Conservation (phyloP, 768 basidiomycete species). For the Lactarius vividus region DNA sequence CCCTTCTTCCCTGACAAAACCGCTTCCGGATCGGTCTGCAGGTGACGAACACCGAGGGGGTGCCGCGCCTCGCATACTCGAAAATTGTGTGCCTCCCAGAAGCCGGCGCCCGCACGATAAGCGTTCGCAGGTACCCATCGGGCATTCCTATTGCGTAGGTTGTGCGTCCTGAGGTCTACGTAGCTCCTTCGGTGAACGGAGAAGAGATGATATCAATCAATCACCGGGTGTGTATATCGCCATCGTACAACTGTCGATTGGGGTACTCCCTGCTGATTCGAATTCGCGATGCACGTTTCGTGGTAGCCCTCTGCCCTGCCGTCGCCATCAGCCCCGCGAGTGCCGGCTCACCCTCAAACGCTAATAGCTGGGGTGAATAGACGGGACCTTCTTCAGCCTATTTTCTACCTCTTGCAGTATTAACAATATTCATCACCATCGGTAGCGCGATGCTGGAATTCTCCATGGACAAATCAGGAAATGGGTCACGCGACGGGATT, state of each 20-base stretch:
- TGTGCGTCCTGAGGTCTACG: neutral
- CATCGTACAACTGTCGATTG: constrained; percentile 3
- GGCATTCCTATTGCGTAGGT: constrained; percentile 1
- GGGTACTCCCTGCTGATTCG: neutral
- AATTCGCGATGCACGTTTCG: constrained; percentile 6
- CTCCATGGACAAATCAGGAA: neutral
- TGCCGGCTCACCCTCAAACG: constrained; percentile 10
- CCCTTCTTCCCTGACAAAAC: neutral
- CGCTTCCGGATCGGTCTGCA: neutral
- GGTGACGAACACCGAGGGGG: neutral
- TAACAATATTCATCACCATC: neutral
- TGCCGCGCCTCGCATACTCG: neutral
- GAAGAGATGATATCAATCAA: neutral
- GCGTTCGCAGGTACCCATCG: constrained; percentile 13
- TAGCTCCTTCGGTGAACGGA: neutral
- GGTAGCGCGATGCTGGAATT: neutral
- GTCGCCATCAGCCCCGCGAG: constrained; percentile 7
- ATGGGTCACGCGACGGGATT: constrained; percentile 1
- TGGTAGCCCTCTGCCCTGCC: constrained; percentile 20
- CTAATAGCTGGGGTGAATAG: neutral
- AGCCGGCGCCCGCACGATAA: neutral
- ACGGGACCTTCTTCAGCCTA: neutral
- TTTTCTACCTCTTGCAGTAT: neutral
- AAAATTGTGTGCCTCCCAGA: neutral
- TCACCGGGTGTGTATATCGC: constrained; percentile 9